phyloP scores from a whole-genome alignment of 2,329 filamentous ascomycete species.

The Penicillium sp. region DNA sequence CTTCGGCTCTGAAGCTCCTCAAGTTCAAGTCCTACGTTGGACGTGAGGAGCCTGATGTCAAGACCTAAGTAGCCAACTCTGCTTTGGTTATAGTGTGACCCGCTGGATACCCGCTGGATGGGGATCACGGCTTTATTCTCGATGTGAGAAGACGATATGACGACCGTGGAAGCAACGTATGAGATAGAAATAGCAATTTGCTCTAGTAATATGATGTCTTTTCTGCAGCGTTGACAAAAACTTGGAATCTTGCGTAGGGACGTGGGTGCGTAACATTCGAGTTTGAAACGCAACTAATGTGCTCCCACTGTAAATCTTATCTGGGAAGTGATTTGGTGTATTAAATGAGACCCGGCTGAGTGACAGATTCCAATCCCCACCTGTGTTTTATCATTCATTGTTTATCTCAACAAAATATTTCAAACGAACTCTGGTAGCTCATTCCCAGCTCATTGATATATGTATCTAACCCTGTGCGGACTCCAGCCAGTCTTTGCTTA shows the following conservation, averaged over 20 bases:
- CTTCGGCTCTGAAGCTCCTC: slow-evolving; percentile 78
- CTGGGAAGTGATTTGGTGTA: too few species aligned
- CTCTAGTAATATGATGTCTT: slow-evolving; percentile 14
- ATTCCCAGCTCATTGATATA: too few species aligned
- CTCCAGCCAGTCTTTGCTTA: neutral
- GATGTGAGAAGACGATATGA: slow-evolving; percentile 14
- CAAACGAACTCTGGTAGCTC: too few species aligned
- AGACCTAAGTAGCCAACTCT: slow-evolving; percentile 64
- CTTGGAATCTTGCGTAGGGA: too few species aligned
- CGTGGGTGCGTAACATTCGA: too few species aligned
- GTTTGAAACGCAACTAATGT: too few species aligned
- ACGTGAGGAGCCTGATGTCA: slow-evolving; percentile 91
- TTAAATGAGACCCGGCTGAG: too few species aligned
- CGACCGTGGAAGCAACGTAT: slow-evolving; percentile 15
- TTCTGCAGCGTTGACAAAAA: neutral
- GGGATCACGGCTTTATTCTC: slow-evolving; percentile 19
- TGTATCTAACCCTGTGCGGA: too few species aligned
- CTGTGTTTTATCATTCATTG: too few species aligned
- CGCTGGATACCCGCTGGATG: slow-evolving; percentile 30
- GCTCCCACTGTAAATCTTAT: too few species aligned
- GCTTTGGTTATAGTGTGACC: slow-evolving; percentile 15
- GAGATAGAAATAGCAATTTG: slow-evolving; percentile 8
- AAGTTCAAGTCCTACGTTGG: slow-evolving; percentile 94
- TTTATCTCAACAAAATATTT: too few species aligned
- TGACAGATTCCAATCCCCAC: too few species aligned